These are phyloP conservation scores for Acacia crassicarpa DNA, from an alignment of 306 rosid species.

Conservation along the genomic window DNA sequence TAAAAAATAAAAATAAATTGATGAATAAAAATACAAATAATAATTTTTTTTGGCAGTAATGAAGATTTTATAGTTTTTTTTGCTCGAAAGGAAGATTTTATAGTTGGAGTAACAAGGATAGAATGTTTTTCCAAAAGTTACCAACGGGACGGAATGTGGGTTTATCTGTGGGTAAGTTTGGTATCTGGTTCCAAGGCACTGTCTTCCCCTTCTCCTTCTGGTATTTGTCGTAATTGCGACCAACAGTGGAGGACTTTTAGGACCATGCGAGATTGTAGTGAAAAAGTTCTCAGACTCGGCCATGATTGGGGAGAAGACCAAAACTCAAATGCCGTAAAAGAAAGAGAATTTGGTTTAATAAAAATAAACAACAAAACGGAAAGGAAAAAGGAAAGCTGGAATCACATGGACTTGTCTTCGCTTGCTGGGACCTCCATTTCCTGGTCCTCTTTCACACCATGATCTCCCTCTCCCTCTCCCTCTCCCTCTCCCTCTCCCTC, in stretches of 20 bases:
- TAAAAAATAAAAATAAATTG: background rate
- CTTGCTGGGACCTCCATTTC: conserved; percentile 51
- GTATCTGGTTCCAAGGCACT: background rate
- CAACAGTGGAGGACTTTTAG: background rate
- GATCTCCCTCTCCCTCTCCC: conserved; percentile 40
- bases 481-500: conserved; percentile 30
- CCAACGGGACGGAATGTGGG: background rate
- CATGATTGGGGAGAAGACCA: background rate
- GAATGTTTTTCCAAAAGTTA: background rate
- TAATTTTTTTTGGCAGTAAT: too few relatives aligned
- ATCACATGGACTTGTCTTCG: conserved; percentile 94
- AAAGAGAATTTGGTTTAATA: background rate
- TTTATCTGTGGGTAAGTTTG: background rate
- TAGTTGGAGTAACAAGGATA: background rate
- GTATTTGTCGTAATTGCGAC: background rate
- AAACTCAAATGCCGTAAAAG: background rate
- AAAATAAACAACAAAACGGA: background rate
- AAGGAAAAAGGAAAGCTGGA: conserved; percentile 55
- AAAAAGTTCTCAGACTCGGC: background rate
- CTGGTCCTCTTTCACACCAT: conserved; percentile 36
- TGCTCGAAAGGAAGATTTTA: background rate
- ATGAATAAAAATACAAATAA: background rate
- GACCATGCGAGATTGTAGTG: background rate
- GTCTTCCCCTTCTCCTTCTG: background rate
- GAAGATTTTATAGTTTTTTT: background rate